Conservation (phyloP, 257 asterid species). For the Capsicum pubescens region DNA sequence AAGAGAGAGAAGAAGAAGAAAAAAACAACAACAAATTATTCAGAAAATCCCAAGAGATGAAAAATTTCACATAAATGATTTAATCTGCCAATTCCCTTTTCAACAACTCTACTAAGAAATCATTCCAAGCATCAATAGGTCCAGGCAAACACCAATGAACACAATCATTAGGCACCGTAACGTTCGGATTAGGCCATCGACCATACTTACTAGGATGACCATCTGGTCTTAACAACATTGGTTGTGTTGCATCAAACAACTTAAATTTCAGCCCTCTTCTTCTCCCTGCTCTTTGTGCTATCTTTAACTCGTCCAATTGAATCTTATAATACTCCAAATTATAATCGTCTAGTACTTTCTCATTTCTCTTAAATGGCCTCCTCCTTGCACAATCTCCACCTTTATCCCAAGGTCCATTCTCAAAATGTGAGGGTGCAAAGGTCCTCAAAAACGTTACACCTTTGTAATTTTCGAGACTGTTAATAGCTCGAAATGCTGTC, state of each 20-base stretch:
- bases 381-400: slow-evolving; percentile 85
- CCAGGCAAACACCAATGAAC: slow-evolving; percentile 66
- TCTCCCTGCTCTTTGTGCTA: slow-evolving; percentile 67
- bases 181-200: slow-evolving; percentile 38
- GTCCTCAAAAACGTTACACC: slow-evolving; percentile 69
- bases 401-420: slow-evolving; percentile 79
- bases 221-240: slow-evolving; percentile 54
- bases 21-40: neutral
- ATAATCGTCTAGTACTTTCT: slow-evolving; percentile 55
- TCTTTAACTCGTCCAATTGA: slow-evolving; percentile 72
- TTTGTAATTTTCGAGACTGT: slow-evolving; percentile 33
- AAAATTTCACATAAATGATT: neutral
- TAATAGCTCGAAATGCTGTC: slow-evolving; percentile 71
- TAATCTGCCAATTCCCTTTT: slow-evolving; percentile 34
- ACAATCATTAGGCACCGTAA: slow-evolving; percentile 41
- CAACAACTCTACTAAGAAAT: slow-evolving; percentile 48
- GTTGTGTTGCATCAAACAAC: slow-evolving; percentile 47
- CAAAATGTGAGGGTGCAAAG: slow-evolving; percentile 89
- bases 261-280: slow-evolving; percentile 49
- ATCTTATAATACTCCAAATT: slow-evolving; percentile 62
- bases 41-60: neutral
- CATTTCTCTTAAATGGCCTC: slow-evolving; percentile 54
- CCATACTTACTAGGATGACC: slow-evolving; percentile 57
- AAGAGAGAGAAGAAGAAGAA: neutral
- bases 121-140: slow-evolving; percentile 54